phyloP scores from a whole-genome alignment of 371 early-diverging fungal genomes.

The Haplosporangium sp. region DNA sequence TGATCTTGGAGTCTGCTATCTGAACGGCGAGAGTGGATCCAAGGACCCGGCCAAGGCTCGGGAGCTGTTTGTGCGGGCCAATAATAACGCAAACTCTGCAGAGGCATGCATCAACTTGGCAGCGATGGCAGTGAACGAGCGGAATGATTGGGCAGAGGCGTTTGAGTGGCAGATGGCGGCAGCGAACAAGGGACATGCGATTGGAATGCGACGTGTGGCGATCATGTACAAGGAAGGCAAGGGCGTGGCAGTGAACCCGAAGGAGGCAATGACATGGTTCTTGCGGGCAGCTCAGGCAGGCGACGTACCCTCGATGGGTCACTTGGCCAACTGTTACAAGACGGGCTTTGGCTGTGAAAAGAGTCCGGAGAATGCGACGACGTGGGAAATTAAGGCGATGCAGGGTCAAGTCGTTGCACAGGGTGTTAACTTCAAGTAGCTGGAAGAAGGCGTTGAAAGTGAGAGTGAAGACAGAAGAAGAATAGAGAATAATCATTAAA shows the following conservation, averaged over 20 bases:
- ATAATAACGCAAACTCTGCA: conserved; percentile 50
- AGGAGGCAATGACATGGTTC: conserved; percentile 66
- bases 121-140: conserved; percentile 50
- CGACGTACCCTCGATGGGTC: conserved; percentile 48
- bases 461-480: neutral
- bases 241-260: conserved; percentile 69
- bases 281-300: conserved; percentile 41
- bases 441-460: too few relatives aligned
- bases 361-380: conserved; percentile 31
- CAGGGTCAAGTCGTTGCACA: conserved; percentile 51
- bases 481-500: neutral
- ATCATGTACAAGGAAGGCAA: conserved; percentile 85
- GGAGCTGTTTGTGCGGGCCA: conserved; percentile 47
- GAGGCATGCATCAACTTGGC: conserved; percentile 52
- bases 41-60: conserved; percentile 51
- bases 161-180: conserved; percentile 55
- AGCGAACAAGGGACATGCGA: conserved; percentile 45
- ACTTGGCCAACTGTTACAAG: conserved; percentile 48
- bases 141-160: conserved; percentile 49
- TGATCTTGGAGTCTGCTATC: conserved; percentile 47
- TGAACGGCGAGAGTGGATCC: conserved; percentile 52
- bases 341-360: conserved; percentile 47
- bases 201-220: conserved; percentile 64
- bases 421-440: conserved; percentile 42
- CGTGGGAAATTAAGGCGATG: conserved; percentile 51